These are phyloP conservation scores for Xylaria arbuscula DNA, from an alignment of 2,329 filamentous ascomycete genomes.

Conservation along the genomic window DNA sequence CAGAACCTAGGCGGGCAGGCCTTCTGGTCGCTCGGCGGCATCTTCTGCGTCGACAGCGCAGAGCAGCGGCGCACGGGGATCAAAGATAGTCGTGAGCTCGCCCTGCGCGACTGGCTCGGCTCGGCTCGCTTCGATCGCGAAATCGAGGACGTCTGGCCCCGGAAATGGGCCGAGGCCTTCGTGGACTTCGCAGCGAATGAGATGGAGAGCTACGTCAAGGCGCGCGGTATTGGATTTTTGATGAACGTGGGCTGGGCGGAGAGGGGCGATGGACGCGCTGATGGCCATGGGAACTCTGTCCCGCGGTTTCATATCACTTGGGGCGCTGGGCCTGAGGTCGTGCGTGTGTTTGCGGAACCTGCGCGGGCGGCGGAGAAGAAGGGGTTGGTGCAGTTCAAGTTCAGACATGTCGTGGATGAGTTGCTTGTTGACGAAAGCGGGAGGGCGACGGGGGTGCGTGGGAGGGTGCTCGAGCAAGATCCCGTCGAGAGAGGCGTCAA, in stretches of 20 bases:
- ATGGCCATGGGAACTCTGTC: constrained; percentile 71
- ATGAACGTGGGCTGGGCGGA: constrained; percentile 71
- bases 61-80: constrained; percentile 69
- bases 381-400: constrained; percentile 65
- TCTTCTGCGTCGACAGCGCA: constrained; percentile 69
- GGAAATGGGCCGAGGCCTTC: constrained; percentile 71
- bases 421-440: constrained; percentile 65
- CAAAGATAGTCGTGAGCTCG: constrained; percentile 66
- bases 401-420: constrained; percentile 68
- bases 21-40: constrained; percentile 71
- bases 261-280: constrained; percentile 65
- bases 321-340: constrained; percentile 70
- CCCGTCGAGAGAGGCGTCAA: constrained; percentile 63
- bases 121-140: constrained; percentile 69
- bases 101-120: constrained; percentile 68
- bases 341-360: constrained; percentile 67
- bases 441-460: constrained; percentile 63
- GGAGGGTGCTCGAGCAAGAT: constrained; percentile 64
- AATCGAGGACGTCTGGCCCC: constrained; percentile 67
- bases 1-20: constrained; percentile 70
- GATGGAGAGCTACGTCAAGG: constrained; percentile 68
- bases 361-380: constrained; percentile 63
- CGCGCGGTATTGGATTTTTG: constrained; percentile 63
- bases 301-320: constrained; percentile 72
- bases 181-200: constrained; percentile 70